Conservation (phyloP, 805 yeast genomes). For the Hanseniaspora meyeri region DNA sequence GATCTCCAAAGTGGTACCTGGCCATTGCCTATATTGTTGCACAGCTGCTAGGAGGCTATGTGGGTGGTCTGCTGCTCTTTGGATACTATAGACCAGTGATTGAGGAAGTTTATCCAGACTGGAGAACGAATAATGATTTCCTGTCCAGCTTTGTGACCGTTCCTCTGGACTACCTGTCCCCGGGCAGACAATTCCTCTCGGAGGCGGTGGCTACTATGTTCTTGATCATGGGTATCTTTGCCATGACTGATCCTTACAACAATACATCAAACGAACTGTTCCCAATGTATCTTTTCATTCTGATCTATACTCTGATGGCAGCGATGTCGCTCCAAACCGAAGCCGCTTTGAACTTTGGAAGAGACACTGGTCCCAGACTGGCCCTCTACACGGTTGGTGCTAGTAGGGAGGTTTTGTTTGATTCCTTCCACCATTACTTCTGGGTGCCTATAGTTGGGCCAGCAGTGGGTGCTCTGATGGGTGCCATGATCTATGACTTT, state of each 20-base stretch:
- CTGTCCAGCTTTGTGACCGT: slow-evolving; percentile 39
- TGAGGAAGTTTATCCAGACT: slow-evolving; percentile 21
- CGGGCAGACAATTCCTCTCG: slow-evolving; percentile 36
- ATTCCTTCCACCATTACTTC: slow-evolving; percentile 33
- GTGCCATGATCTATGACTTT: slow-evolving; percentile 41
- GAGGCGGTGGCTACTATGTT: slow-evolving; percentile 37
- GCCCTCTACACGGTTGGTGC: slow-evolving; percentile 39
- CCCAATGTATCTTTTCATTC: slow-evolving; percentile 37
- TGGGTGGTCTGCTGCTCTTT: slow-evolving; percentile 36
- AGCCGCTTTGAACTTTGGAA: slow-evolving; percentile 42
- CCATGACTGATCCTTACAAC: slow-evolving; percentile 41
- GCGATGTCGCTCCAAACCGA: slow-evolving; percentile 43
- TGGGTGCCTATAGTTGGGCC: slow-evolving; percentile 48
- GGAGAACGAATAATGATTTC: slow-evolving; percentile 22
- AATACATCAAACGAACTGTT: slow-evolving; percentile 35
- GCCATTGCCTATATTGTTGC: slow-evolving; percentile 35
- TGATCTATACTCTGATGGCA: slow-evolving; percentile 37
- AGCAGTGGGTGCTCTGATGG: slow-evolving; percentile 35
- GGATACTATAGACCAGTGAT: slow-evolving; percentile 34
- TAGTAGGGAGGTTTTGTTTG: slow-evolving; percentile 31
- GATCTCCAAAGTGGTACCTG: slow-evolving; percentile 37
- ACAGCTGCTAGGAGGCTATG: slow-evolving; percentile 39
- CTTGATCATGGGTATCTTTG: slow-evolving; percentile 36
- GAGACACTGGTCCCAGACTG: slow-evolving; percentile 45
- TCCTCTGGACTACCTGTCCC: slow-evolving; percentile 31